Conservation (phyloP, 192 early-diverging fungal species). For the Backusella luteola region DNA sequence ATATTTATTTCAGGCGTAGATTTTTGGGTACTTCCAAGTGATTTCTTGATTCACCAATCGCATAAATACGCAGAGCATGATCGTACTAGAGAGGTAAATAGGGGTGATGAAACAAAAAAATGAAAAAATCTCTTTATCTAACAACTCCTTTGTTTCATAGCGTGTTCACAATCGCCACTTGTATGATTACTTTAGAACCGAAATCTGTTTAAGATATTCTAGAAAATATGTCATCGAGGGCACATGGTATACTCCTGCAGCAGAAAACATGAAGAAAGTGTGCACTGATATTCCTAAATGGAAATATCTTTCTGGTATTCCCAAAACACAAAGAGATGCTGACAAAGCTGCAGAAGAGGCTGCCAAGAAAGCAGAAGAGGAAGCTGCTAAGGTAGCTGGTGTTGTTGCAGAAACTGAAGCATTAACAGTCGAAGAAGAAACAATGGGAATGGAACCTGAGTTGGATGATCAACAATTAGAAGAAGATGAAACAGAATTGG, state of each 20-base stretch:
- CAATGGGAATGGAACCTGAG: background rate
- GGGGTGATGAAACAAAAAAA: background rate
- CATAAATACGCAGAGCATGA: slow-evolving; percentile 46
- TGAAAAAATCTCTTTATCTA: background rate
- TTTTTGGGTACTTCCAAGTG: slow-evolving; percentile 46
- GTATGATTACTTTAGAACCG: slow-evolving; percentile 50
- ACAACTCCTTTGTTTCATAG: slow-evolving; percentile 21
- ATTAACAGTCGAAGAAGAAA: background rate
- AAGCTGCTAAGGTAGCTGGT: background rate
- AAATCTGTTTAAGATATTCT: slow-evolving; percentile 48
- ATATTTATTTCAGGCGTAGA: slow-evolving; percentile 52
- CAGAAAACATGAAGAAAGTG: slow-evolving; percentile 39
- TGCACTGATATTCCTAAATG: slow-evolving; percentile 45
- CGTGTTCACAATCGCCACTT: slow-evolving; percentile 47
- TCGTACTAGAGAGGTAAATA: slow-evolving; percentile 47
- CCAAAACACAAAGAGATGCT: slow-evolving; percentile 9
- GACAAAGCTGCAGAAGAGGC: slow-evolving; percentile 10
- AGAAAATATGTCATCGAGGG: slow-evolving; percentile 42
- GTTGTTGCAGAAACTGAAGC: no score
- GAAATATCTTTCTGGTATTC: slow-evolving; percentile 5
- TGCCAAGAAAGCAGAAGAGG: background rate
- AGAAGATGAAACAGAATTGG: background rate
- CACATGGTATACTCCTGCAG: slow-evolving; percentile 31
- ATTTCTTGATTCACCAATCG: slow-evolving; percentile 54
- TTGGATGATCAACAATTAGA: background rate